Evolutionary conservation across 2,329 filamentous ascomycete species (phyloP).

Genomic region (Periconia digitata): DNA sequence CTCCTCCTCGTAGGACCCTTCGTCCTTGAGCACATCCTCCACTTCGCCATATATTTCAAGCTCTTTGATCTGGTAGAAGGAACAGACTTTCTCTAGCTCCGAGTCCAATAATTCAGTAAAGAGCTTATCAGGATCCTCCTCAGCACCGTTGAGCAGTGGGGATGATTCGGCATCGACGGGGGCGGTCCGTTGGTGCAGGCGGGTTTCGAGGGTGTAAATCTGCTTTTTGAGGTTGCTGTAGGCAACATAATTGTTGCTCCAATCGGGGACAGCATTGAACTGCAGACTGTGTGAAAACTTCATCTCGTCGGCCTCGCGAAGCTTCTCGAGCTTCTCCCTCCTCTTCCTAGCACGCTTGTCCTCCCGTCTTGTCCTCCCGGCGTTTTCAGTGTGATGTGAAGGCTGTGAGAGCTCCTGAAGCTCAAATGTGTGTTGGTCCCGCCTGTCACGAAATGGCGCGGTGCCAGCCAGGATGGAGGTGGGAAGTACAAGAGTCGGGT

Average conservation of each 20-base stretch:
- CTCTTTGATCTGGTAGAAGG: slow-evolving; percentile 90
- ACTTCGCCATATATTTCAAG: slow-evolving; percentile 82
- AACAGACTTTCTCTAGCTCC: slow-evolving; percentile 91
- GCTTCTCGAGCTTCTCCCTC: slow-evolving; percentile 66
- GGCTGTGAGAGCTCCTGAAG: slow-evolving; percentile 28
- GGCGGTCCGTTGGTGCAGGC: slow-evolving; percentile 63
- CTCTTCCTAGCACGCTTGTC: slow-evolving; percentile 48
- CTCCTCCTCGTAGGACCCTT: slow-evolving; percentile 67
- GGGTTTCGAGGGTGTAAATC: slow-evolving; percentile 96
- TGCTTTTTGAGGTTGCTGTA: slow-evolving; percentile 99
- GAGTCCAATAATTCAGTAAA: slow-evolving; percentile 81
- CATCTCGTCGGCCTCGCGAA: slow-evolving; percentile 82
- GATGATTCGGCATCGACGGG: slow-evolving; percentile 76
- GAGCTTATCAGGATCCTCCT: slow-evolving; percentile 72
- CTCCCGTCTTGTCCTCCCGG: slow-evolving; percentile 13
- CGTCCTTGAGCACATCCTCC: slow-evolving; percentile 73
- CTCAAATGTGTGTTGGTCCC: slow-evolving; percentile 29
- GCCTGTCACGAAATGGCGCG: slow-evolving; percentile 19
- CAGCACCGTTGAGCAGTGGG: slow-evolving; percentile 70
- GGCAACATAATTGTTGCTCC: slow-evolving; percentile 96
- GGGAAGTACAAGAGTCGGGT: slow-evolving; percentile 6
- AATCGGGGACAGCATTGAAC: slow-evolving; percentile 99
- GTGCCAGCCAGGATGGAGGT: slow-evolving; percentile 29
- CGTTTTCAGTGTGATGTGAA: slow-evolving; percentile 4
- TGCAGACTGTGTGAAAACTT: slow-evolving; percentile 99